Evolutionary conservation across 306 rosid species (phyloP).

Genomic region (Rosa rugosa): DNA sequence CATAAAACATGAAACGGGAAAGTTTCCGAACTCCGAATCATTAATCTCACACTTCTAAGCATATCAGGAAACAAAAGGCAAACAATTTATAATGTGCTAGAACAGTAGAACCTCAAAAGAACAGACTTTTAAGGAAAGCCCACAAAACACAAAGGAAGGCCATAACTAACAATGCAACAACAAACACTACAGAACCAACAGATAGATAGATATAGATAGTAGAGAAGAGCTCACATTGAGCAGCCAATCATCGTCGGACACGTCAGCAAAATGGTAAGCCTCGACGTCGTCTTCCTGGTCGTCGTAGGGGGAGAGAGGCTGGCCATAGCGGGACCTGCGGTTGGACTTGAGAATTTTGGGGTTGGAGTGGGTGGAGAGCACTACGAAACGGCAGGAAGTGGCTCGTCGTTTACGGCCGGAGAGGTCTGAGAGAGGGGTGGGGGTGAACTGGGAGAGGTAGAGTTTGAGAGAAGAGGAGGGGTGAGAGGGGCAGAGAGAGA

Average conservation of each 20-base stretch:
- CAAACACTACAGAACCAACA: not conserved
- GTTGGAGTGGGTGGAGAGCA: conserved; percentile 74
- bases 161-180: not conserved
- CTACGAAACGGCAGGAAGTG: conserved; percentile 34
- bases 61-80: not conserved
- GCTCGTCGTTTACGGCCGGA: conserved; percentile 16
- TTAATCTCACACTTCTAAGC: not conserved
- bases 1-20: not conserved
- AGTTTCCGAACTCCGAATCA: not conserved
- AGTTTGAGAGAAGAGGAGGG: conserved; percentile 28
- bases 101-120: not conserved
- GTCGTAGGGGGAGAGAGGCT: conserved; percentile 44
- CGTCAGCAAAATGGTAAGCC: conserved; percentile 24
- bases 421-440: conserved; percentile 12
- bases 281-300: conserved; percentile 25
- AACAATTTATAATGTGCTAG: not conserved
- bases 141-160: not conserved
- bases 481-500: conserved; percentile 40
- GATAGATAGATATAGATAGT: not conserved
- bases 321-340: conserved; percentile 57
- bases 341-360: conserved; percentile 70
- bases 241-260: conserved; percentile 40
- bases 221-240: conserved; percentile 54
- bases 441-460: conserved; percentile 3
- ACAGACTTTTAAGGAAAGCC: not conserved